Conservation (phyloP, 2,329 filamentous ascomycete genomes). For the Sporothrix dimorphospora region DNA sequence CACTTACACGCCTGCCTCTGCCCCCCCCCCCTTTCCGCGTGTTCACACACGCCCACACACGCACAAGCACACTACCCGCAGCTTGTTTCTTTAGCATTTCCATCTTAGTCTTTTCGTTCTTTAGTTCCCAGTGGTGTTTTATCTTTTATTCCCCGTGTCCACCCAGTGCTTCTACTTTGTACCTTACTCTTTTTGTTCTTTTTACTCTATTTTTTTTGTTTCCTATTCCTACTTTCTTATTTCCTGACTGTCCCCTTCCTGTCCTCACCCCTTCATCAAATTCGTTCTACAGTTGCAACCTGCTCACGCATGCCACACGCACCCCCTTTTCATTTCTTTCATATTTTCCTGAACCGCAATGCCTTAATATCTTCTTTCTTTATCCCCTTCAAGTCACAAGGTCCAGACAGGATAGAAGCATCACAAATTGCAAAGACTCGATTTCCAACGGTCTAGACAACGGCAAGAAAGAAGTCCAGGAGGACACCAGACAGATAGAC, state of each 20-base stretch:
- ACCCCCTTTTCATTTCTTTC: neutral
- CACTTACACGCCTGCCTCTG: constrained; percentile 23
- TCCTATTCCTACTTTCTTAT: neutral
- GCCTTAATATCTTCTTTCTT: neutral
- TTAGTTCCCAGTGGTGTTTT: neutral
- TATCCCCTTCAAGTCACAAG: constrained; percentile 8
- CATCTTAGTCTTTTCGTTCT: neutral
- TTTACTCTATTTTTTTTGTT: neutral
- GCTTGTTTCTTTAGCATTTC: constrained; percentile 13
- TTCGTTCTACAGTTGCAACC: neutral
- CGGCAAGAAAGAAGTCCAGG: neutral
- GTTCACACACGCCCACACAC: neutral
- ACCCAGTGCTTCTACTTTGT: neutral
- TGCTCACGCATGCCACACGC: neutral
- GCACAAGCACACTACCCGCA: neutral
- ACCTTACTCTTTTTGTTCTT: neutral
- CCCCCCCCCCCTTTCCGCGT: neutral
- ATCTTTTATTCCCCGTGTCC: neutral
- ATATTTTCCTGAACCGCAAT: neutral
- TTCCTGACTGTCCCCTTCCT: neutral
- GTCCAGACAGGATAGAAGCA: neutral
- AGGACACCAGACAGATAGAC: neutral
- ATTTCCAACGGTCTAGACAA: neutral
- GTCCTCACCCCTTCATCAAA: constrained; percentile 3
- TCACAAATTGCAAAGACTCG: neutral